Base-by-base conservation (phyloP, 768 basidiomycete species). In the Podaxis carcinomalis region DNA sequence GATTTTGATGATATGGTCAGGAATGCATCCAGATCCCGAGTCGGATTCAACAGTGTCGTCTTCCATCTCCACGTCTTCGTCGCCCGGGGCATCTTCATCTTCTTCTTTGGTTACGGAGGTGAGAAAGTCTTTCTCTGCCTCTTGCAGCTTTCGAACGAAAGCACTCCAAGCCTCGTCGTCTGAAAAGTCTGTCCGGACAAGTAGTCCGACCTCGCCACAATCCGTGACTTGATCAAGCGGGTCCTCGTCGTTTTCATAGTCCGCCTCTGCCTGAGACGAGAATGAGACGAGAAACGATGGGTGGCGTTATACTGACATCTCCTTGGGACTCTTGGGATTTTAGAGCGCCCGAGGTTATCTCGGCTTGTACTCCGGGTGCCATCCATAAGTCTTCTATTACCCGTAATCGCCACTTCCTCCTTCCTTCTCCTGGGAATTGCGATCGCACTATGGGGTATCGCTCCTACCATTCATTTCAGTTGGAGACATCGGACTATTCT, bases 101-200 rank as follows among this genome's bases (percentile, higher is more conserved):
- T 56, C 46, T n/a, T 7, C 14, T 42, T n/a, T 36, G n/a, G 35
- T 27, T 28, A 71, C 35, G 23, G 69, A 68, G 13, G 66, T 64
- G 14, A 76, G 61, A 16, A 88, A 75, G 27, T 90, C 89, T 59
- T 77, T 79, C 66, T 91, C 89, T 10, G 80, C 79, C 5, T 76
- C 78, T 51, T 77, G 75, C 10, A 93, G 73, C 60, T 77, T 77
- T 4, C 68, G 64, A 59, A 70, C 73, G 70, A 92, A 90, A 0
- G 70, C 63, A 11, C 74, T 67, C 90, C 90, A 92, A 1, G 89
- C 83, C 5, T 75, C 74, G 36, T 91, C 87, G 68, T 89, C 73
- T 7, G 84, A 78, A 69, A 80, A 92, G 66, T 92, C 89, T 9
- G 90, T 87, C 40, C 91, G 85, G n/a, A 92, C 68, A 50, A 92